These are phyloP conservation scores for Anisogramma anomala DNA, from an alignment of 2,329 filamentous ascomycete species.

Conservation along the genomic window DNA sequence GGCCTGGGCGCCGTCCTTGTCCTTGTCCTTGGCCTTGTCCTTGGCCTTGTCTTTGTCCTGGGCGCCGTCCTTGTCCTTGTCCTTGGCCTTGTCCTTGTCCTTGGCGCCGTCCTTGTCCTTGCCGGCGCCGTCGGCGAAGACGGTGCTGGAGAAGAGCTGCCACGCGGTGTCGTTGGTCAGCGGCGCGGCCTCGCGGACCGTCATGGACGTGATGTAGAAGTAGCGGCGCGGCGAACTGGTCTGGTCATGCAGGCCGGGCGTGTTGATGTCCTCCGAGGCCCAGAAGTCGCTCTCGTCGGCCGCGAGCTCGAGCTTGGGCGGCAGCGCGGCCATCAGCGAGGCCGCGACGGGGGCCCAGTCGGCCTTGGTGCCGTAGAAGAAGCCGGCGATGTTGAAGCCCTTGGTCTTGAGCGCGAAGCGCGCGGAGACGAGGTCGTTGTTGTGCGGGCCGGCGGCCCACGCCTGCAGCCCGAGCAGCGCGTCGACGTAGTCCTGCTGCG, in stretches of 20 bases:
- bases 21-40: too few relatives aligned
- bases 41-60: too few relatives aligned
- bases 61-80: too few relatives aligned
- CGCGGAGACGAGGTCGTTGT: slow-evolving; percentile 6
- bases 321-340: not conserved
- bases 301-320: not conserved
- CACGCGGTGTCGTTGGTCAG: slow-evolving; percentile 7
- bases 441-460: slow-evolving; percentile 5
- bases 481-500: slow-evolving; percentile 6
- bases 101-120: too few relatives aligned
- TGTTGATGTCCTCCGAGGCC: slow-evolving; percentile 4
- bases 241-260: not conserved
- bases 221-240: slow-evolving; percentile 2
- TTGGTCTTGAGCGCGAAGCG: slow-evolving; percentile 2
- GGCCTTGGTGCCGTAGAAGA: slow-evolving; percentile 5
- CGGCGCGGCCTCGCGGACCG: slow-evolving; percentile 1
- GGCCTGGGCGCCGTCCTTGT: not conserved
- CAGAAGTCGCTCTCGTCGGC: slow-evolving; percentile 2
- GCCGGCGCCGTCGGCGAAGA: slow-evolving; percentile 2
- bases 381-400: slow-evolving; percentile 1
- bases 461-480: slow-evolving; percentile 3
- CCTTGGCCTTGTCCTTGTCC: too few relatives aligned
- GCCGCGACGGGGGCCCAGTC: not conserved
- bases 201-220: slow-evolving; percentile 8
- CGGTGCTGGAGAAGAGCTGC: slow-evolving; percentile 6